Percentiles rank a stretch among this genome's conserved stretches.
Conservation (phyloP, 2,329 filamentous ascomycete species). For the Hypomyces rosellus region DNA sequence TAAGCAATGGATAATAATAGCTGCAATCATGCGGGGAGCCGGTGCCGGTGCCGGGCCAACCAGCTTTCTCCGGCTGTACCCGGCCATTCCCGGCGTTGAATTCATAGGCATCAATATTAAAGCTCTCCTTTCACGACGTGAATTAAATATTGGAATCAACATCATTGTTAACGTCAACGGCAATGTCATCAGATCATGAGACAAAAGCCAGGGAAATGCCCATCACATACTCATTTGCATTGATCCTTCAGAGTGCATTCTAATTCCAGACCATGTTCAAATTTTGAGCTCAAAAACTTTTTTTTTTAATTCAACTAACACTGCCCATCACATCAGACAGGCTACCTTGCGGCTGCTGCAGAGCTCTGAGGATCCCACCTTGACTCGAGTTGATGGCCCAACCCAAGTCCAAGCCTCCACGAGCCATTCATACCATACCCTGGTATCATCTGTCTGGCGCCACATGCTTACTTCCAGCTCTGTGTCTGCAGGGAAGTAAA, state of each 20-base stretch:
- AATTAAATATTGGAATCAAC: too few relatives aligned
- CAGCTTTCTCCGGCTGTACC: conserved; percentile 7
- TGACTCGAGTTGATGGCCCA: conserved; percentile 54
- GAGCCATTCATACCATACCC: conserved; percentile 98
- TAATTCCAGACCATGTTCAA: too few relatives aligned
- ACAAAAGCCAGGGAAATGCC: too few relatives aligned
- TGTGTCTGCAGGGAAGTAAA: conserved; percentile 77
- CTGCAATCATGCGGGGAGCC: neutral
- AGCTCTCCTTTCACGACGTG: neutral
- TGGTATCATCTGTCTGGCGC: conserved; percentile 89
- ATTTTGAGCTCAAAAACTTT: too few relatives aligned
- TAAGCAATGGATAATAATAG: too few relatives aligned
- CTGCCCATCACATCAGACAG: conserved; percentile 54
- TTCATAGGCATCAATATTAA: neutral
- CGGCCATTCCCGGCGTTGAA: conserved; percentile 4
- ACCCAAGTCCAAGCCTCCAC: conserved; percentile 74
- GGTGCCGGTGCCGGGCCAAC: conserved; percentile 9
- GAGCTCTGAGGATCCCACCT: conserved; percentile 59
- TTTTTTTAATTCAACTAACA: too few relatives aligned
- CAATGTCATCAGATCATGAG: too few relatives aligned
- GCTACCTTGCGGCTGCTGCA: conserved; percentile 64
- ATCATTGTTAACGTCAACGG: too few relatives aligned
- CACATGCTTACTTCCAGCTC: conserved; percentile 92
- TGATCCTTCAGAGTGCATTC: too few relatives aligned
- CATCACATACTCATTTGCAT: too few relatives aligned